Conservation (phyloP, 169 alveolate genomes). For the Sarcocystis neurona region DNA sequence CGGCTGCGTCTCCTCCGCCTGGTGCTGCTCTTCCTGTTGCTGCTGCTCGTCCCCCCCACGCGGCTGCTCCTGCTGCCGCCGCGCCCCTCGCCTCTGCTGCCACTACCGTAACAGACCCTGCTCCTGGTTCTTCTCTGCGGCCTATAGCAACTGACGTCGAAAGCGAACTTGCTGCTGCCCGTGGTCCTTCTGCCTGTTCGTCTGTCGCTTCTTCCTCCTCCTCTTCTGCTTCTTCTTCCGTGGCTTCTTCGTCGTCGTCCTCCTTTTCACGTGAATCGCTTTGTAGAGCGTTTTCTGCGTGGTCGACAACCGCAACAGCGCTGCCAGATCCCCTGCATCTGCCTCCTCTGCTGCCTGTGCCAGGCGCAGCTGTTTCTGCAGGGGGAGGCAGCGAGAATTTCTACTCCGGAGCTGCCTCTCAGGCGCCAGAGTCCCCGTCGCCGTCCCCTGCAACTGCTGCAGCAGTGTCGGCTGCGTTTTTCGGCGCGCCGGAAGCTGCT, state of each 20-base stretch:
- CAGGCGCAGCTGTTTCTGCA: not conserved
- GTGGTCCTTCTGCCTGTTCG: not conserved
- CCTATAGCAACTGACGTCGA: not conserved
- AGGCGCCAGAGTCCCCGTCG: no score
- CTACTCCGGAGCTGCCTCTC: no score
- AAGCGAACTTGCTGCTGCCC: not conserved
- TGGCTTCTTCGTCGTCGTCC: not conserved
- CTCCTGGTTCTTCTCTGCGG: not conserved
- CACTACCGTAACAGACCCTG: no score
- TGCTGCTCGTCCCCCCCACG: not conserved
- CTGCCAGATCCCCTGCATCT: not conserved
- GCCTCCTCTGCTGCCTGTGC: not conserved
- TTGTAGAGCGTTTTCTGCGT: not conserved
- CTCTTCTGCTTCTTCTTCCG: not conserved
- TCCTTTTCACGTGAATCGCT: not conserved
- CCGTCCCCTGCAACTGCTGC: no score
- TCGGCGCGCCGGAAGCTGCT: not conserved
- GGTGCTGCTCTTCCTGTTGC: not conserved
- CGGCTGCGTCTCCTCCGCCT: not conserved
- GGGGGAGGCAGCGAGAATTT: not conserved
- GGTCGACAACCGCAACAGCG: not conserved
- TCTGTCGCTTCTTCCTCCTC: not conserved
- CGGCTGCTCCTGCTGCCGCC: constrained; percentile 3
- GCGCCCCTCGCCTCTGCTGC: no score
- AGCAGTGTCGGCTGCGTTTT: not conserved